Conservation (phyloP, 2,329 filamentous ascomycete genomes). For the Alternaria sp. region DNA sequence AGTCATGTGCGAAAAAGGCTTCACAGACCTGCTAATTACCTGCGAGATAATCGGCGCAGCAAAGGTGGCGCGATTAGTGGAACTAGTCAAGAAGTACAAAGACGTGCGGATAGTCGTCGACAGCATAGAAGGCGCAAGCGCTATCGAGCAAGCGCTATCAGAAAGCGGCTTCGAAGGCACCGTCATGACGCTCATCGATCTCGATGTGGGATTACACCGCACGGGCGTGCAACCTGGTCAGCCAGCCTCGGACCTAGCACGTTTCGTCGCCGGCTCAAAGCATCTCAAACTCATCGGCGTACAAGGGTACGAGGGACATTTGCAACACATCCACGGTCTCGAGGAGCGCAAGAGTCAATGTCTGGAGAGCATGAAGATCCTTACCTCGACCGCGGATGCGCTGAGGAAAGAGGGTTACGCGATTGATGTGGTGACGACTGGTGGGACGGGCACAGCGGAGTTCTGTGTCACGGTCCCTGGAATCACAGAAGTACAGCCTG, state of each 20-base stretch:
- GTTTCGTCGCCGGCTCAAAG: constrained; percentile 45
- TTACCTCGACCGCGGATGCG: constrained; percentile 53
- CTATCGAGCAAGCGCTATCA: constrained; percentile 54
- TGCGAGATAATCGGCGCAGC: constrained; percentile 57
- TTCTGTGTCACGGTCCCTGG: constrained; percentile 60
- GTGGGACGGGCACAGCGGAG: constrained; percentile 60
- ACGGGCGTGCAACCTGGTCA: constrained; percentile 56
- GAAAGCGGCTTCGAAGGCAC: constrained; percentile 45
- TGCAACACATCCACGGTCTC: constrained; percentile 58
- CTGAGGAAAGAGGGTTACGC: constrained; percentile 52
- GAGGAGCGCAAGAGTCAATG: constrained; percentile 53
- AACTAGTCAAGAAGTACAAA: constrained; percentile 50
- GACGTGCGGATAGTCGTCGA: constrained; percentile 57
- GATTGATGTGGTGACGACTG: constrained; percentile 59
- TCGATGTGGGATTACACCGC: constrained; percentile 59
- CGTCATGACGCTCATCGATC: constrained; percentile 55
- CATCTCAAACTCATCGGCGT: constrained; percentile 57
- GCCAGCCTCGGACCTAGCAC: constrained; percentile 50
- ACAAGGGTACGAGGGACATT: constrained; percentile 61
- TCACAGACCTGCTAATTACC: constrained; percentile 59
- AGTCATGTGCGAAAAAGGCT: constrained; percentile 50
- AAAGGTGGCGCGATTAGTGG: constrained; percentile 57
- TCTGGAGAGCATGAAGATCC: constrained; percentile 54
- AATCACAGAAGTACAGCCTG: constrained; percentile 62
- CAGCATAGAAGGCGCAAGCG: constrained; percentile 53